Evolutionary conservation across 2,329 filamentous ascomycete genomes (phyloP).

Genomic region (Exutisphaerella laricina): DNA sequence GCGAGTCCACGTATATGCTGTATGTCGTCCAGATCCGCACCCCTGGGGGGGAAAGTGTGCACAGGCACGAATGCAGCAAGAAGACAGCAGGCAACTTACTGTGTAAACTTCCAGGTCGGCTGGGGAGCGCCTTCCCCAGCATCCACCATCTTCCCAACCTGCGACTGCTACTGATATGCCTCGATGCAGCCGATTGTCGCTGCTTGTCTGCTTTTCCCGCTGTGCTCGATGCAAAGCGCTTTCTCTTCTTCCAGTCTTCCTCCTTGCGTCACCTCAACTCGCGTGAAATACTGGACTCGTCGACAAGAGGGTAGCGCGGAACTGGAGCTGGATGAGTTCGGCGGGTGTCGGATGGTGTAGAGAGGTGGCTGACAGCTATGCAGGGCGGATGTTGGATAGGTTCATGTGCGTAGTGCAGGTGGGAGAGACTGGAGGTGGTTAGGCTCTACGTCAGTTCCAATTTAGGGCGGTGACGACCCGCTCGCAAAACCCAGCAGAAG

Average conservation of each 20-base stretch:
- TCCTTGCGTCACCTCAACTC: background rate
- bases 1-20: slow-evolving; percentile 1
- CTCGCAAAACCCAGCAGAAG: too few relatives aligned
- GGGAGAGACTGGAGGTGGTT: too few relatives aligned
- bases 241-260: background rate
- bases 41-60: slow-evolving; percentile 1
- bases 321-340: too few relatives aligned
- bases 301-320: too few relatives aligned
- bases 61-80: slow-evolving; percentile 1
- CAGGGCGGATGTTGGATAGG: too few relatives aligned
- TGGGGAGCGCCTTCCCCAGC: slow-evolving; percentile 70
- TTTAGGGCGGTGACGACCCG: too few relatives aligned
- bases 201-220: background rate
- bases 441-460: too few relatives aligned
- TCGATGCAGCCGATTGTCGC: background rate
- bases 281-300: too few relatives aligned
- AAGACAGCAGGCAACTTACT: slow-evolving; percentile 61
- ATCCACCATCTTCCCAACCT: slow-evolving; percentile 76
- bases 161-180: background rate
- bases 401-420: too few relatives aligned
- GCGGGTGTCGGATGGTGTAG: too few relatives aligned
- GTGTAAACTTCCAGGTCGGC: slow-evolving; percentile 99
- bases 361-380: too few relatives aligned
- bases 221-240: slow-evolving; percentile 1
- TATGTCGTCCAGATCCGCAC: background rate